phyloP scores from a whole-genome alignment of 345 rosid genomes.

The Citrus maxima region DNA sequence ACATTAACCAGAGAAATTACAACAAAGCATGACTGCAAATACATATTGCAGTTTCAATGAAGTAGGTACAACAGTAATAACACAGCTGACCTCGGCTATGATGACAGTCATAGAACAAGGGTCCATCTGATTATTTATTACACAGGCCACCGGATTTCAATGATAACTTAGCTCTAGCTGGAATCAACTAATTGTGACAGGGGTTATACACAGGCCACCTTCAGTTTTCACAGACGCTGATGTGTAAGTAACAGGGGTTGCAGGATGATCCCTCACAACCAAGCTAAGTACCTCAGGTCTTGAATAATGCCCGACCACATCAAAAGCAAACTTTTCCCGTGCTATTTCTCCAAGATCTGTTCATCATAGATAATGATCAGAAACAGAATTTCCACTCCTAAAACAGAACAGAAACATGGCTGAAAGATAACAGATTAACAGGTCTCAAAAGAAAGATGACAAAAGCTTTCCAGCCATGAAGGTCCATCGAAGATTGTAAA shows the following conservation, averaged over 20 bases:
- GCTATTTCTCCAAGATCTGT: conserved; percentile 94
- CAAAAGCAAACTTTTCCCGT: conserved; percentile 81
- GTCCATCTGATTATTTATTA: neutral
- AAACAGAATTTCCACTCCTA: neutral
- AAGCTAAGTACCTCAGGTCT: conserved; percentile 94
- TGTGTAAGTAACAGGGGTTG: conserved; percentile 59
- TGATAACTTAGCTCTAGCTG: conserved; percentile 2
- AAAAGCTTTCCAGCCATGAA: neutral
- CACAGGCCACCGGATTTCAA: neutral
- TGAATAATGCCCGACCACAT: conserved; percentile 89
- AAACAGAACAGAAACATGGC: neutral
- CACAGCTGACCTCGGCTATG: neutral
- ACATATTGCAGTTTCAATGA: neutral
- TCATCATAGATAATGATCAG: neutral
- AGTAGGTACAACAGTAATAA: neutral
- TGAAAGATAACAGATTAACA: neutral
- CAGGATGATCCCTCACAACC: conserved; percentile 75
- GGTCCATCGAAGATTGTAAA: neutral
- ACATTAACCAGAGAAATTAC: neutral
- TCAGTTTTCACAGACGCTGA: conserved; percentile 42
- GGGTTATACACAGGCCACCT: neutral
- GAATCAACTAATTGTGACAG: neutral
- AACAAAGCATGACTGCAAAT: neutral
- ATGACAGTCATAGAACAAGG: neutral
- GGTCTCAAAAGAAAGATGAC: neutral